These are phyloP conservation scores for Monosporascus cannonballus DNA, from an alignment of 2,329 filamentous ascomycete genomes.

Conservation along the genomic window DNA sequence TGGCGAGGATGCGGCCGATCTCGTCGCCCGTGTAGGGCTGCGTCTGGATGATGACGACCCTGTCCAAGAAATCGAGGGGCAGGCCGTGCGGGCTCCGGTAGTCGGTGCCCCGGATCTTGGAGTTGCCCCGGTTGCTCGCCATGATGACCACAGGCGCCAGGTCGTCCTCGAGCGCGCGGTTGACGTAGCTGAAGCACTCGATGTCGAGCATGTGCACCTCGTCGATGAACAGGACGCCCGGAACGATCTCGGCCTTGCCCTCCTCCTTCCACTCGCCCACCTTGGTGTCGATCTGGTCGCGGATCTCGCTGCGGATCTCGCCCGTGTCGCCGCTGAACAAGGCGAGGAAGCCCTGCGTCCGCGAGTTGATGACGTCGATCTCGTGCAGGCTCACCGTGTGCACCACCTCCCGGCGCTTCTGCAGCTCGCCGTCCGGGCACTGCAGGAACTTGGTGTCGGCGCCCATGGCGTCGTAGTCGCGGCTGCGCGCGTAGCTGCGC, in stretches of 20 bases:
- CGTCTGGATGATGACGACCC: constrained; percentile 93
- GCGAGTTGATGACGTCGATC: constrained; percentile 98
- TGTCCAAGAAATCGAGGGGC: constrained; percentile 91
- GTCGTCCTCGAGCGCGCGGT: constrained; percentile 90
- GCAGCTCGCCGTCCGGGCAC: constrained; percentile 93
- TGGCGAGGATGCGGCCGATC: constrained; percentile 85
- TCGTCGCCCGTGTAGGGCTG: constrained; percentile 77
- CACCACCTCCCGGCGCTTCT: constrained; percentile 93
- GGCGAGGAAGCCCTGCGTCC: constrained; percentile 95
- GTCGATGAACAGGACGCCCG: constrained; percentile 95
- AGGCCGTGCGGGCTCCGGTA: constrained; percentile 91
- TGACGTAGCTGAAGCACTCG: constrained; percentile 98
- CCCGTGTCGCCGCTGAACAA: constrained; percentile 97
- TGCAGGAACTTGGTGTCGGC: constrained; percentile 97
- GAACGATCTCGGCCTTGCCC: constrained; percentile 96
- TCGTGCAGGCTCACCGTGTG: constrained; percentile 97
- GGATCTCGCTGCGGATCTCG: constrained; percentile 93
- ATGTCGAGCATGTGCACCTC: constrained; percentile 99
- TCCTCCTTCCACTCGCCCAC: constrained; percentile 99
- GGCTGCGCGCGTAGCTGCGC: constrained; percentile 85
- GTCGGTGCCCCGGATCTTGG: constrained; percentile 86
- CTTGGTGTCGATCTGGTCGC: constrained; percentile 98
- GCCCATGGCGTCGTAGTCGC: constrained; percentile 99
- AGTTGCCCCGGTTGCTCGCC: constrained; percentile 92
- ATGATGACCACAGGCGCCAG: constrained; percentile 97